These are phyloP conservation scores for Fraxinus excelsior DNA, from an alignment of 257 asterid species.

Conservation along the genomic window DNA sequence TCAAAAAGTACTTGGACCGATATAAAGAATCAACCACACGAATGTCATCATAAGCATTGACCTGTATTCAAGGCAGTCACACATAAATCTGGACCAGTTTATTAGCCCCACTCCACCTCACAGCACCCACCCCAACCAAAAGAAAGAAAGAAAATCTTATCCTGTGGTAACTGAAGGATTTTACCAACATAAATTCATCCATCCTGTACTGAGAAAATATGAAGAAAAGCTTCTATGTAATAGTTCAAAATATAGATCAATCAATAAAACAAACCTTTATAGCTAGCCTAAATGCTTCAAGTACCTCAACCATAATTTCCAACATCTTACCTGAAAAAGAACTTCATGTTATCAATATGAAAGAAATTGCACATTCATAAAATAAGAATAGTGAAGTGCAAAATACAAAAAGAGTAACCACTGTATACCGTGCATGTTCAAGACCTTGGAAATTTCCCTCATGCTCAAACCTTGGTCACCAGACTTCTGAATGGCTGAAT, in stretches of 20 bases:
- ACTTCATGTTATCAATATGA: conserved; percentile 27
- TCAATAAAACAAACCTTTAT: conserved; percentile 59
- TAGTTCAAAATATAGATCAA: conserved; percentile 9
- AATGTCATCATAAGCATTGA: conserved; percentile 67
- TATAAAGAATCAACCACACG: conserved; percentile 77
- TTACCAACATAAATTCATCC: conserved; percentile 1
- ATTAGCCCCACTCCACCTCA: background rate
- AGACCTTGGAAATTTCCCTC: conserved; percentile 58
- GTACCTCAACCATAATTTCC: conserved; percentile 71
- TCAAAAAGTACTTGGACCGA: conserved; percentile 82
- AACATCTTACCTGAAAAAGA: conserved; percentile 54
- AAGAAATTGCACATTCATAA: conserved; percentile 19
- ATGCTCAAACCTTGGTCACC: conserved; percentile 95
- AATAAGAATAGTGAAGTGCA: conserved; percentile 4
- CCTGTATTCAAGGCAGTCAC: conserved; percentile 46
- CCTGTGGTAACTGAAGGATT: background rate
- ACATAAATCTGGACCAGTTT: conserved; percentile 20
- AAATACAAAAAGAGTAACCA: conserved; percentile 28
- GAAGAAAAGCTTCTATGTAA: conserved; percentile 14
- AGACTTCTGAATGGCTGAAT: conserved; percentile 76
- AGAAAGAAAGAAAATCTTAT: background rate
- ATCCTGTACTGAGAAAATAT: conserved; percentile 14
- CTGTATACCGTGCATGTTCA: conserved; percentile 56
- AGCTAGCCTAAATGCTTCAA: conserved; percentile 76
- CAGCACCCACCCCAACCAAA: conserved; percentile 6